phyloP scores from a whole-genome alignment of 768 basidiomycete species.

The Cytidiella melzeri region DNA sequence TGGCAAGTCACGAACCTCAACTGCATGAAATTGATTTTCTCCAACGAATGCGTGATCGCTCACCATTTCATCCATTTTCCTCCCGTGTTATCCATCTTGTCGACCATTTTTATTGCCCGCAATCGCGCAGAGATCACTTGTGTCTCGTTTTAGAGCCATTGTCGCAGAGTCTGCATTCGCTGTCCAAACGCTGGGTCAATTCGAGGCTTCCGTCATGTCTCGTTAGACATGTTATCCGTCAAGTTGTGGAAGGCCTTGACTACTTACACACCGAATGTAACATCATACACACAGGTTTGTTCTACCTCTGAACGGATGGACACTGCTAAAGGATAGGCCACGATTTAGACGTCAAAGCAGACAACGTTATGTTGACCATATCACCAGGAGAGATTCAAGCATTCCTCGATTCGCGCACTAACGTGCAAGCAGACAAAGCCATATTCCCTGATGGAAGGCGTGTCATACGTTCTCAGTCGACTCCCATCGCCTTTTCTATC shows the following conservation, averaged over 20 bases:
- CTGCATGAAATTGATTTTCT: no score
- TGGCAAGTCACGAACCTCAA: no score
- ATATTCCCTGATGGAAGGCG: neutral
- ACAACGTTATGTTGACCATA: neutral
- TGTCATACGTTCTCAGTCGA: neutral
- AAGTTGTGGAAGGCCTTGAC: conserved; percentile 3
- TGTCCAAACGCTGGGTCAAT: neutral
- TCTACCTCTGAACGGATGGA: no score
- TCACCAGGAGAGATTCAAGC: neutral
- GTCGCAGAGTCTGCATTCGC: conserved; percentile 3
- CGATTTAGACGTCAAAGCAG: neutral
- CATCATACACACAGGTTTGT: conserved; percentile 7
- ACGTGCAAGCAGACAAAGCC: no score
- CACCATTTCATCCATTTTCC: no score
- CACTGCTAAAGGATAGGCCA: no score
- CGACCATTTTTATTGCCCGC: conserved; percentile 1
- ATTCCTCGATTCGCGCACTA: neutral
- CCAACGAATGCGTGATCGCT: no score
- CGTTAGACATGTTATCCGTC: conserved; percentile 5
- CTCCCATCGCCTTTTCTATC: neutral
- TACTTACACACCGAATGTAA: conserved; percentile 7
- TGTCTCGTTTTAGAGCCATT: conserved; percentile 8
- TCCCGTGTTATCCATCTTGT: conserved; percentile 3
- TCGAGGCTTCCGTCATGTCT: no score
- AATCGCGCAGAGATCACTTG: neutral